phyloP scores from a whole-genome alignment of 306 rosid species.

The Cicer yamashitae region DNA sequence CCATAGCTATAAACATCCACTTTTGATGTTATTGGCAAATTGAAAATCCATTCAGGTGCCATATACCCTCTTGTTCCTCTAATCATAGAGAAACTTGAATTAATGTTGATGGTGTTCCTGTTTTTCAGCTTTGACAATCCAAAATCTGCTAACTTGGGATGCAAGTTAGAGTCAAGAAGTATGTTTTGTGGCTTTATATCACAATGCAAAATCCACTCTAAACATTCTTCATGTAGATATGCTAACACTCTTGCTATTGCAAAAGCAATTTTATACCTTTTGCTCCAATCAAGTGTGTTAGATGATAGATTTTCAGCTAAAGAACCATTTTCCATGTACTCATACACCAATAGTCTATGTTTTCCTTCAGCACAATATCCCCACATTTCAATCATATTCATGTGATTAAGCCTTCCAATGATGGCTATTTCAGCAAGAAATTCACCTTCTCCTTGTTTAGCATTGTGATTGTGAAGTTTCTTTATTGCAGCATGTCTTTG shows the following conservation, averaged over 20 bases:
- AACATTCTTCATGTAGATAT: constrained; percentile 44
- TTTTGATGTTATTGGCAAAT: constrained; percentile 42
- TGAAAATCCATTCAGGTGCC: constrained; percentile 47
- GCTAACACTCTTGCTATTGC: constrained; percentile 44
- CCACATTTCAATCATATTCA: constrained; percentile 52
- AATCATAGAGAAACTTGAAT: constrained; percentile 28
- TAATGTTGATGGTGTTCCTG: constrained; percentile 23
- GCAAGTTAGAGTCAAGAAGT: constrained; percentile 40
- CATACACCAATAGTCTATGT: constrained; percentile 41
- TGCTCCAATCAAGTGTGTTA: constrained; percentile 40
- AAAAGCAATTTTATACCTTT: constrained; percentile 39
- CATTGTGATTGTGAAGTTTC: constrained; percentile 42
- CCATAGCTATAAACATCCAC: constrained; percentile 49
- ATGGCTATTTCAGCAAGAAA: constrained; percentile 45
- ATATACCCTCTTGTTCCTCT: constrained; percentile 47
- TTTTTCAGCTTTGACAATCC: constrained; percentile 43
- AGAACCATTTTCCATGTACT: constrained; percentile 49
- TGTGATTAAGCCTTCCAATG: constrained; percentile 50
- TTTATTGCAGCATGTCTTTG: constrained; percentile 56
- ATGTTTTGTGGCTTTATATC: constrained; percentile 48
- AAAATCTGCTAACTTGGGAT: constrained; percentile 45
- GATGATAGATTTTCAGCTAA: constrained; percentile 38
- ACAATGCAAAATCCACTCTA: constrained; percentile 47
- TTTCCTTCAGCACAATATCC: constrained; percentile 48
- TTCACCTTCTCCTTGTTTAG: constrained; percentile 48